These are phyloP conservation scores for Pancytospora philotis DNA, from an alignment of 371 early-diverging fungal genomes.

Conservation along the genomic window DNA sequence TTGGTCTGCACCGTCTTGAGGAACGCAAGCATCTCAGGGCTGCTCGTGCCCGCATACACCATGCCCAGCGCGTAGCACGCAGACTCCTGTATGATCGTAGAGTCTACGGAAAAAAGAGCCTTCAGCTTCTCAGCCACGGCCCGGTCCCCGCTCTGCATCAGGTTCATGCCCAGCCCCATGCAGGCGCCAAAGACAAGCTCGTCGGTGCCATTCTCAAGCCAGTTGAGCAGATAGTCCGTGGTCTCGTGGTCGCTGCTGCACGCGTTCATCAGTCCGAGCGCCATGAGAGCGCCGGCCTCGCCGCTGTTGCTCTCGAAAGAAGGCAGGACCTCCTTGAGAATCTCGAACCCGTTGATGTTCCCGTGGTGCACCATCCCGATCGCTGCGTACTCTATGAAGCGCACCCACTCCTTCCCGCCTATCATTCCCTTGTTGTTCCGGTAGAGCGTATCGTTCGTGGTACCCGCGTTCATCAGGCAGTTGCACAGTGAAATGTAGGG, in stretches of 20 bases:
- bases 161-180: slow-evolving; percentile 73
- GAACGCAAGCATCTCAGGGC: slow-evolving; percentile 69
- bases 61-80: slow-evolving; percentile 90
- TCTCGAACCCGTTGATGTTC: slow-evolving; percentile 35
- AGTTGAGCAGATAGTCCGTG: slow-evolving; percentile 68
- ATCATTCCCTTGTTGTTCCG: slow-evolving; percentile 92
- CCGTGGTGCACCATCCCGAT: slow-evolving; percentile 88
- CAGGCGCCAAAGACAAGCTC: slow-evolving; percentile 86
- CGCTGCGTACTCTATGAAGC: slow-evolving; percentile 91
- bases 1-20: slow-evolving; percentile 74
- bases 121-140: slow-evolving; percentile 56
- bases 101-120: slow-evolving; percentile 63
- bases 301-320: slow-evolving; percentile 62
- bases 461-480: slow-evolving; percentile 89
- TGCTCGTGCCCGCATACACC: slow-evolving; percentile 81
- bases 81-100: slow-evolving; percentile 86
- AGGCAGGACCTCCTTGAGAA: slow-evolving; percentile 63
- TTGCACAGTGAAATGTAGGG: slow-evolving; percentile 75
- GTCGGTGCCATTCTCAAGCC: slow-evolving; percentile 60
- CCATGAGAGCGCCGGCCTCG: slow-evolving; percentile 91
- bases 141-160: slow-evolving; percentile 64
- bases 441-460: slow-evolving; percentile 89
- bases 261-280: slow-evolving; percentile 87
- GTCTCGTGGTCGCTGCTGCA: slow-evolving; percentile 70
- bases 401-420: slow-evolving; percentile 90